A percentile compares a stretch with the other conserved stretches of the same genome.
phyloP scores from a whole-genome alignment of 2,329 filamentous ascomycete genomes.

The Ceratocystiopsis sp. region DNA sequence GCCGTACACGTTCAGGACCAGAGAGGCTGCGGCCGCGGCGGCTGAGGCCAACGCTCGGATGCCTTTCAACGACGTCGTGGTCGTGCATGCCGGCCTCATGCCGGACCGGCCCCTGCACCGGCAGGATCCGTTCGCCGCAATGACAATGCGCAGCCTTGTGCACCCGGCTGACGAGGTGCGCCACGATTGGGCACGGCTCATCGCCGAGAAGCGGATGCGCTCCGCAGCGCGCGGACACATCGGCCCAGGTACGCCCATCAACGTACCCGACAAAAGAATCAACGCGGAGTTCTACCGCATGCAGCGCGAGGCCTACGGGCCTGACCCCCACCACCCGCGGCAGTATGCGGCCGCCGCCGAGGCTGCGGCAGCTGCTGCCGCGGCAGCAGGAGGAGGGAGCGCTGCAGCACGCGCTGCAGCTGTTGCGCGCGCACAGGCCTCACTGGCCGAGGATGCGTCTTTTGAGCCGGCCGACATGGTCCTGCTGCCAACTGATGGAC shows the following conservation, averaged over 20 bases:
- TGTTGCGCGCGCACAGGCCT: neutral
- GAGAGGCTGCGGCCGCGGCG: slow-evolving; percentile 14
- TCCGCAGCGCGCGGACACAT: slow-evolving; percentile 8
- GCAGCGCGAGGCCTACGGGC: slow-evolving; percentile 6
- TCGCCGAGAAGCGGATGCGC: slow-evolving; percentile 19
- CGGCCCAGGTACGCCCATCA: slow-evolving; percentile 3
- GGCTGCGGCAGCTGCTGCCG: no score
- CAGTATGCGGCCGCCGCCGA: neutral
- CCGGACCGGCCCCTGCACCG: slow-evolving; percentile 52
- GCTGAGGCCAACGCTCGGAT: slow-evolving; percentile 1
- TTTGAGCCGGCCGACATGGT: slow-evolving; percentile 7
- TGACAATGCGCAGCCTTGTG: slow-evolving; percentile 80
- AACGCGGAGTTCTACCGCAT: slow-evolving; percentile 9
- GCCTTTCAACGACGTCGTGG: slow-evolving; percentile 36
- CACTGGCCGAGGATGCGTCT: slow-evolving; percentile 1
- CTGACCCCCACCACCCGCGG: slow-evolving; percentile 6
- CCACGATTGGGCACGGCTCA: slow-evolving; percentile 13
- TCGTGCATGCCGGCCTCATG: slow-evolving; percentile 76
- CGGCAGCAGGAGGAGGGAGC: no score
- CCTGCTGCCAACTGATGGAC: slow-evolving; percentile 22
- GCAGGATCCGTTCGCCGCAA: slow-evolving; percentile 64
- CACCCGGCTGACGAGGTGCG: slow-evolving; percentile 38
- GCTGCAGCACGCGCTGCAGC: no score
- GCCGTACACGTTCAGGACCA: neutral
- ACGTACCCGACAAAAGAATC: slow-evolving; percentile 8